Percentiles rank a stretch among this genome's conserved stretches.
phyloP scores from a whole-genome alignment of 2,329 filamentous ascomycete genomes.

The Phialophora tarda region DNA sequence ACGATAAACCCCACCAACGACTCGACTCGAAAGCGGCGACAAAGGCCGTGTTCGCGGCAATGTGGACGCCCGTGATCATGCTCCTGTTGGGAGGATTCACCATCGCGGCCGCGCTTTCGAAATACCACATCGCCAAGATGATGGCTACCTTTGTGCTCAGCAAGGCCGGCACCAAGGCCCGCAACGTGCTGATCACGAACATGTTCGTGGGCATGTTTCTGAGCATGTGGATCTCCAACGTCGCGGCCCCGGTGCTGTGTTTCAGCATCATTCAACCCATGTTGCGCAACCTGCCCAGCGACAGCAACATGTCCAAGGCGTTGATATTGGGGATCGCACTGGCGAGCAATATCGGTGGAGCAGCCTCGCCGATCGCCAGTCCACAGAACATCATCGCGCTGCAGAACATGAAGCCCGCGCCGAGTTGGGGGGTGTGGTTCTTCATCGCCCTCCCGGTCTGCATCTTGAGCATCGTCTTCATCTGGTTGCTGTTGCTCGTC shows the following conservation, averaged over 20 bases:
- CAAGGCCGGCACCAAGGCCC: constrained; percentile 90
- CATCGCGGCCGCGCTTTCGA: constrained; percentile 90
- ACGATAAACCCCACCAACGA: constrained; percentile 71
- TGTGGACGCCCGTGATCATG: constrained; percentile 99
- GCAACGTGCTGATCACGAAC: constrained; percentile 89
- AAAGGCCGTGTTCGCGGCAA: constrained; percentile 83
- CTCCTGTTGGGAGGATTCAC: constrained; percentile 94
- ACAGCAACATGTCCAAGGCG: constrained; percentile 92
- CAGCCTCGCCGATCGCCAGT: constrained; percentile 94
- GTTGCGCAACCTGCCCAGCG: constrained; percentile 86
- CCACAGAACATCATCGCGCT: constrained; percentile 97
- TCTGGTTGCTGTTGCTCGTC: constrained; percentile 84
- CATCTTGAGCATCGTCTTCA: constrained; percentile 81
- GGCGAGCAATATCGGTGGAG: constrained; percentile 93
- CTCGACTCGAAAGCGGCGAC: constrained; percentile 82
- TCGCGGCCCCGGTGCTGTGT: constrained; percentile 93
- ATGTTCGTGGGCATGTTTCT: constrained; percentile 99
- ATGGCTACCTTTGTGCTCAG: constrained; percentile 95
- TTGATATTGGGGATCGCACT: constrained; percentile 94
- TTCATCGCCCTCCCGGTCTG: constrained; percentile 94
- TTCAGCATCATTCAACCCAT: constrained; percentile 98
- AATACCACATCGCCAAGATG: constrained; percentile 96
- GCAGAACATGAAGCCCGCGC: constrained; percentile 89
- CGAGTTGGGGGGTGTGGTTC: constrained; percentile 96
- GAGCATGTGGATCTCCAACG: constrained; percentile 99